These are phyloP conservation scores for Trametes pubescens DNA, from an alignment of 1,284 basidiomycete species.

Conservation along the genomic window DNA sequence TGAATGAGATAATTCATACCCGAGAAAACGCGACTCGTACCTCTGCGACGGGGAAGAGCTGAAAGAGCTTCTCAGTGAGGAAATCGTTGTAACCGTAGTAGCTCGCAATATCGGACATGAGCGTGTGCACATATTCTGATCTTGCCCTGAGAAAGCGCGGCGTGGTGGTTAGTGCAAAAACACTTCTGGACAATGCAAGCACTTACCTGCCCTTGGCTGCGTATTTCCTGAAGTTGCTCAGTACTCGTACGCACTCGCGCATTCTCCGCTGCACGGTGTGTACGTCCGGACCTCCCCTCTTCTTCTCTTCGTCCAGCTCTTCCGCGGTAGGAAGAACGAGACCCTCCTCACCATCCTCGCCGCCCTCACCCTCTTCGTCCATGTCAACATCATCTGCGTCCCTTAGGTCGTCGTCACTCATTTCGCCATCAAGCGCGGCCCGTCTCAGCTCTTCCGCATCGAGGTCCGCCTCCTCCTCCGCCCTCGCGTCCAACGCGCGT, in stretches of 20 bases:
- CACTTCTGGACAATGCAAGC: constrained; percentile 3
- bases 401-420: constrained; percentile 57
- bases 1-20: constrained; percentile 15
- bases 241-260: constrained; percentile 85
- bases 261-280: constrained; percentile 90
- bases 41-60: constrained; percentile 93
- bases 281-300: constrained; percentile 77
- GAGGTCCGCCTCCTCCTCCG: constrained; percentile 71
- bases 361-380: constrained; percentile 66
- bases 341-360: constrained; percentile 62
- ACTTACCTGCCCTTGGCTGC: constrained; percentile 77
- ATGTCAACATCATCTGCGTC: constrained; percentile 66
- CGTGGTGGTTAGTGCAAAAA: constrained; percentile 10
- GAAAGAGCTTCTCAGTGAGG: constrained; percentile 93
- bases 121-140: constrained; percentile 90
- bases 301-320: constrained; percentile 84
- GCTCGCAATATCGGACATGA: constrained; percentile 87
- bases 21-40: constrained; percentile 47
- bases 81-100: constrained; percentile 99
- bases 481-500: constrained; percentile 71
- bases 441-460: constrained; percentile 73
- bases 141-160: constrained; percentile 63
- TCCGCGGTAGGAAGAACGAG: constrained; percentile 85
- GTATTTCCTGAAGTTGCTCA: constrained; percentile 78
- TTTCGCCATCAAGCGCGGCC: constrained; percentile 54